Conservation (phyloP, 345 rosid genomes). For the Hirschfeldia incana region DNA sequence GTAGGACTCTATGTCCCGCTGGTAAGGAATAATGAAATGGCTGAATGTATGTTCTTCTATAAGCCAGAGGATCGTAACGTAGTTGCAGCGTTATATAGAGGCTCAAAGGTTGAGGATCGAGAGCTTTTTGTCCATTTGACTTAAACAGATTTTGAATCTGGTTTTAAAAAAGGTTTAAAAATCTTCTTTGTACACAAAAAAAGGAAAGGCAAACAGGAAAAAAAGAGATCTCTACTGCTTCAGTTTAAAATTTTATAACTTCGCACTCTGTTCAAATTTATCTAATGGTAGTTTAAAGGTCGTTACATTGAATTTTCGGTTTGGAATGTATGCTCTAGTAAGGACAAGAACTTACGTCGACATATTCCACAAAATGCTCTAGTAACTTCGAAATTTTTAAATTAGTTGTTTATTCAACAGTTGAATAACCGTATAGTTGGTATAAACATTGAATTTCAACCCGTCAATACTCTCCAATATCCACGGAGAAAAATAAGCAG, state of each 20-base stretch:
- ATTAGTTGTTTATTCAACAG: not conserved
- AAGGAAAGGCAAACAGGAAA: constrained; percentile 14
- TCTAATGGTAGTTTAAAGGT: not conserved
- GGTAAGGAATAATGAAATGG: not conserved
- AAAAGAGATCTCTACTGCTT: constrained; percentile 7
- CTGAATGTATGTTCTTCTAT: not conserved
- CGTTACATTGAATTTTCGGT: not conserved
- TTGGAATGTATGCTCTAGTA: not conserved
- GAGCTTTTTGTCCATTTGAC: not conserved
- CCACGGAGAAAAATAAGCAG: constrained; percentile 10
- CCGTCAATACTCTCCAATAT: constrained; percentile 16
- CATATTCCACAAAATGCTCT: not conserved
- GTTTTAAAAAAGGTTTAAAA: constrained; percentile 24
- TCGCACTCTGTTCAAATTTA: not conserved
- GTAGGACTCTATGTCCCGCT: not conserved
- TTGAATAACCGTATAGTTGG: constrained; percentile 10
- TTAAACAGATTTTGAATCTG: not conserved
- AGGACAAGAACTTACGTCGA: not conserved
- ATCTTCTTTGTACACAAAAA: constrained; percentile 52
- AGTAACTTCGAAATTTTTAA: not conserved
- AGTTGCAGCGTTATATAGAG: constrained; percentile 50
- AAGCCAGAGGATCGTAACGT: constrained; percentile 56
- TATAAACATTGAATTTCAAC: constrained; percentile 8
- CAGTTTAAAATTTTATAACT: not conserved
- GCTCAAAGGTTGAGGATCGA: constrained; percentile 48